A percentile compares a stretch with the other conserved stretches of the same genome.
phyloP scores from a whole-genome alignment of 2,329 filamentous ascomycete genomes.

The Xylariales sp. region DNA sequence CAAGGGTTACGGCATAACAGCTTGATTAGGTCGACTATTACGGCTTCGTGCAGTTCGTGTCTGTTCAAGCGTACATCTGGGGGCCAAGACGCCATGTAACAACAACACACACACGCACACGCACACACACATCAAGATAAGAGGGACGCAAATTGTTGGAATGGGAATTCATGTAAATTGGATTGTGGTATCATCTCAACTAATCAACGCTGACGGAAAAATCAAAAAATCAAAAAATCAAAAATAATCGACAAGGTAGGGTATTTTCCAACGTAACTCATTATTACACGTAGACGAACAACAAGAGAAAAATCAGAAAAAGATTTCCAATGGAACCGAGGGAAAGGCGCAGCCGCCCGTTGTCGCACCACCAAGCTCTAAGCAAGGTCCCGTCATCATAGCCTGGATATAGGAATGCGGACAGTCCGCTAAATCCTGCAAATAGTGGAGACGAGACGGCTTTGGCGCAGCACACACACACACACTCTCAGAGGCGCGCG shows the following conservation, averaged over 20 bases:
- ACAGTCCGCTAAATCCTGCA: constrained; percentile 17
- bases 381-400: constrained; percentile 21
- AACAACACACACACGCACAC: too few species aligned
- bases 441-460: constrained; percentile 15
- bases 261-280: constrained; percentile 29
- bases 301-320: neutral
- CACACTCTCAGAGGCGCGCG: too few species aligned
- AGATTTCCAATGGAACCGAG: constrained; percentile 25
- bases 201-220: constrained; percentile 9
- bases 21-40: constrained; percentile 25
- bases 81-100: constrained; percentile 13
- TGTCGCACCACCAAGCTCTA: constrained; percentile 31
- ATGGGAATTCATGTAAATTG: constrained; percentile 15
- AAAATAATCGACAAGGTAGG: constrained; percentile 14
- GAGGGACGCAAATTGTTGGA: neutral
- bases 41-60: constrained; percentile 28
- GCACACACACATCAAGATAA: neutral
- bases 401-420: neutral
- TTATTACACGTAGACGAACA: neutral
- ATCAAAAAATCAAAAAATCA: neutral
- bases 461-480: constrained; percentile 5
- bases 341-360: constrained; percentile 19
- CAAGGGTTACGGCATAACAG: constrained; percentile 19
- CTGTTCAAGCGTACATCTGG: constrained; percentile 10
- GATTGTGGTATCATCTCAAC: constrained; percentile 33